These are phyloP conservation scores for Nicotiana paniculata DNA, from an alignment of 257 asterid genomes.

Conservation along the genomic window DNA sequence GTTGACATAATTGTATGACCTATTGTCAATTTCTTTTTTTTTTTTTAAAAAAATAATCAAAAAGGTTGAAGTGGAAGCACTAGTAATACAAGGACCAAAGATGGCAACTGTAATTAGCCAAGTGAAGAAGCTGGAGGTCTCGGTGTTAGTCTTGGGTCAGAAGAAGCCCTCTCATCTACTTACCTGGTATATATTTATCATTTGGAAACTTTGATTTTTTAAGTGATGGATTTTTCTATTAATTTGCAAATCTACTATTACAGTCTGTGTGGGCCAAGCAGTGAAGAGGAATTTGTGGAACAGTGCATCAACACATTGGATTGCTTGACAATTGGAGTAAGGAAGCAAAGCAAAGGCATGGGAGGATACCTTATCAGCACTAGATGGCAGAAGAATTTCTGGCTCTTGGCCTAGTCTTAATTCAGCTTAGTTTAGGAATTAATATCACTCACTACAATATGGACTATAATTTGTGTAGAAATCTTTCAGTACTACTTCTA, in stretches of 20 bases:
- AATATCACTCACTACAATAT: neutral
- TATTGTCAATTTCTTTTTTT: neutral
- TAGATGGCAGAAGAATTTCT: constrained; percentile 91
- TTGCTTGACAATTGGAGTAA: constrained; percentile 85
- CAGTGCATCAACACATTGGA: constrained; percentile 62
- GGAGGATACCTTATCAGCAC: constrained; percentile 93
- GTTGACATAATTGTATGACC: neutral
- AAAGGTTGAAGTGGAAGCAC: constrained; percentile 90
- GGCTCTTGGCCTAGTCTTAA: constrained; percentile 66
- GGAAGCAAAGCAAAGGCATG: constrained; percentile 70
- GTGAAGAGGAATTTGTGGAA: constrained; percentile 64
- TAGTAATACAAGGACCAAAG: constrained; percentile 76
- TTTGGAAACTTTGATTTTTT: no score
- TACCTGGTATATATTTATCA: constrained; percentile 34
- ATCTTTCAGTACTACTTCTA: constrained; percentile 2
- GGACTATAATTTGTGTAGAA: constrained; percentile 12
- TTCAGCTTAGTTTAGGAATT: constrained; percentile 17
- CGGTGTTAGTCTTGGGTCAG: constrained; percentile 82
- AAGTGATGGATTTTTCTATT: neutral
- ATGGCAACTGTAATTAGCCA: constrained; percentile 78
- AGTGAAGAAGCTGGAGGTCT: constrained; percentile 86
- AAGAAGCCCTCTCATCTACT: constrained; percentile 52
- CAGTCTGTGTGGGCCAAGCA: constrained; percentile 55
- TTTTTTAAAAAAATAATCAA: no score
- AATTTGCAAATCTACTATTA: neutral